phyloP scores from a whole-genome alignment of 129 eudicot genomes.

The Tagetes erecta region DNA sequence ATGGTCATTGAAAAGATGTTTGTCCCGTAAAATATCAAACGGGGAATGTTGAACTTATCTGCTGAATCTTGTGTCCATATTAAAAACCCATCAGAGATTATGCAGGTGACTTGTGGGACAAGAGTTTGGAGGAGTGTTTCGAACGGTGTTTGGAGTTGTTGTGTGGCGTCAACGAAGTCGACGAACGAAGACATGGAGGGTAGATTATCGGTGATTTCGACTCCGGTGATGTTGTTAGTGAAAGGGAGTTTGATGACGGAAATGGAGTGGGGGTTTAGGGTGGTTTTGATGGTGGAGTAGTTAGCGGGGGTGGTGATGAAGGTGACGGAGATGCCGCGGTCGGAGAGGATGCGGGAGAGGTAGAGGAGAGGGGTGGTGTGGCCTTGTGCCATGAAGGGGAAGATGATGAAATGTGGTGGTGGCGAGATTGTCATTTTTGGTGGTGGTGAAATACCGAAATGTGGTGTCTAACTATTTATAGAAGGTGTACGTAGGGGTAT shows the following conservation, averaged over 20 bases:
- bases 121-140: slow-evolving; percentile 47
- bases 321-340: slow-evolving; percentile 51
- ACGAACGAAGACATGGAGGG: slow-evolving; percentile 45
- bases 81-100: slow-evolving; percentile 61
- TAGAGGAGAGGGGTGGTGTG: slow-evolving; percentile 72
- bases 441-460: background rate
- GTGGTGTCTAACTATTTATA: slow-evolving; percentile 4
- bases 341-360: slow-evolving; percentile 61
- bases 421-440: slow-evolving; percentile 27
- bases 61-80: slow-evolving; percentile 66
- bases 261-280: slow-evolving; percentile 29
- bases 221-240: slow-evolving; percentile 30
- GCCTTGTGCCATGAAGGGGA: slow-evolving; percentile 79
- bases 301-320: slow-evolving; percentile 63
- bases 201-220: slow-evolving; percentile 45
- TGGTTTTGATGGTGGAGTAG: slow-evolving; percentile 35
- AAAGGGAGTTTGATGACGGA: slow-evolving; percentile 48
- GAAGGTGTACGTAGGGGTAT: background rate
- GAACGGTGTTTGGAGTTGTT: slow-evolving; percentile 44
- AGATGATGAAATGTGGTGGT: slow-evolving; percentile 49
- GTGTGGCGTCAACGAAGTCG: slow-evolving; percentile 36
- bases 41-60: slow-evolving; percentile 39
- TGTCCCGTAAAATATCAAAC: slow-evolving; percentile 49
- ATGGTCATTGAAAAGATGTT: slow-evolving; percentile 43
- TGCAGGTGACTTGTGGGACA: slow-evolving; percentile 33